A percentile compares a stretch with the other conserved stretches of the same genome.
These are phyloP conservation scores for Curvularia verruculosa DNA, from an alignment of 2,329 filamentous ascomycete genomes.

Conservation along the genomic window DNA sequence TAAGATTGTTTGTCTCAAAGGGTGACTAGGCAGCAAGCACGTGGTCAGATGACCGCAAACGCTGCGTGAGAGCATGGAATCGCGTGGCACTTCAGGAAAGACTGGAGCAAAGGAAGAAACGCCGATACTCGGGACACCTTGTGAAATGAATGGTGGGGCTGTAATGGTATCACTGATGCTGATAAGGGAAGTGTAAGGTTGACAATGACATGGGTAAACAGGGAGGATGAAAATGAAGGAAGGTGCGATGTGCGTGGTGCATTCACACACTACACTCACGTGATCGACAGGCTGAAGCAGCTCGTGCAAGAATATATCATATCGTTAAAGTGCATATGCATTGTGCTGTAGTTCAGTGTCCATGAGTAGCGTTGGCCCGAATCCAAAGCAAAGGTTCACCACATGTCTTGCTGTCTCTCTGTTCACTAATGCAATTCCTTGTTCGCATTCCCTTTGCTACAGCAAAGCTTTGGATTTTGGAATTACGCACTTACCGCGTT, in stretches of 20 bases:
- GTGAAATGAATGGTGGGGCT: too few species aligned
- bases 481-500: too few species aligned
- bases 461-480: too few species aligned
- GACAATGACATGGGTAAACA: neutral
- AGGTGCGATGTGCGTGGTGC: neutral
- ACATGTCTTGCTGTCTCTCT: too few species aligned
- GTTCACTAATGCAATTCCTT: too few species aligned
- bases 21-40: slow-evolving; percentile 12
- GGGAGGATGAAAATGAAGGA: slow-evolving; percentile 1
- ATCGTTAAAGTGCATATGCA: neutral
- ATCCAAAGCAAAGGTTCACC: neutral
- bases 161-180: too few species aligned
- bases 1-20: neutral
- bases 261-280: neutral
- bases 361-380: neutral
- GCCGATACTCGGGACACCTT: neutral
- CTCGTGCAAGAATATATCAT: neutral
- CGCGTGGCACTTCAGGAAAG: neutral
- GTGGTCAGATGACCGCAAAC: slow-evolving; percentile 11
- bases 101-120: neutral
- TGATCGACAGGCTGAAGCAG: neutral
- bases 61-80: slow-evolving; percentile 1
- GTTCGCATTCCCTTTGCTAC: too few species aligned
- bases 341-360: too few species aligned
- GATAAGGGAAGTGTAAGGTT: neutral